Conservation (phyloP, 345 rosid species). For the Bruguiera gymnorhiza region DNA sequence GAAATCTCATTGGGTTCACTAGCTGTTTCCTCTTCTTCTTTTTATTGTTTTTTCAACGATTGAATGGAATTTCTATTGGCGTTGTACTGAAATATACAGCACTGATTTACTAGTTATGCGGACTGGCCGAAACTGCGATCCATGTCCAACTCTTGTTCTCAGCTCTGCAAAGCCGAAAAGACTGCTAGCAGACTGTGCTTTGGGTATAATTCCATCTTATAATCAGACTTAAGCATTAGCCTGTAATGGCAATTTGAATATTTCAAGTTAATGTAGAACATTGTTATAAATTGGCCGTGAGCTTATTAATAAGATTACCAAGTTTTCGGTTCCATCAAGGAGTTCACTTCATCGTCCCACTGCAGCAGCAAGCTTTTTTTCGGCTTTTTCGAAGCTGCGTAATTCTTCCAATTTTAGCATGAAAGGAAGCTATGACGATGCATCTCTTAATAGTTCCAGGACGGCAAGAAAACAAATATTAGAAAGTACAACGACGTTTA, state of each 20-base stretch:
- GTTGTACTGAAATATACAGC: too few species aligned
- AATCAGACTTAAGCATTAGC: too few species aligned
- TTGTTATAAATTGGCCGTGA: not conserved
- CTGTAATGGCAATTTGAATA: too few species aligned
- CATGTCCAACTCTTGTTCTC: not conserved
- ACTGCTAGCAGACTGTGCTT: not conserved
- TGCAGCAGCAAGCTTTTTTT: slow-evolving; percentile 56
- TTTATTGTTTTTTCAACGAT: too few species aligned
- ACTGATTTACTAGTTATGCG: too few species aligned
- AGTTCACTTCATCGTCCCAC: not conserved
- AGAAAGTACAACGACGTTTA: not conserved
- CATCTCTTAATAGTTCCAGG: not conserved
- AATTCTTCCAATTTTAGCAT: slow-evolving; percentile 51
- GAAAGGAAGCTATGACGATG: slow-evolving; percentile 24
- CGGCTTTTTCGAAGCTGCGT: slow-evolving; percentile 59
- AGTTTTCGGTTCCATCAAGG: not conserved
- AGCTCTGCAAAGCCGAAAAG: not conserved
- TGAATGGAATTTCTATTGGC: too few species aligned
- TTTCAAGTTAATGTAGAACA: too few species aligned
- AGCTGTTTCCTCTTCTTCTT: too few species aligned
- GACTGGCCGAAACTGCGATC: too few species aligned
- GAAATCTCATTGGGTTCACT: too few species aligned
- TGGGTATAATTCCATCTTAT: too few species aligned
- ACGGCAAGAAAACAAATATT: too few species aligned
- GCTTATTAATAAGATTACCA: not conserved